These are phyloP conservation scores for Aspergillus calidoustus DNA, from an alignment of 2,329 filamentous ascomycete genomes.

Conservation along the genomic window DNA sequence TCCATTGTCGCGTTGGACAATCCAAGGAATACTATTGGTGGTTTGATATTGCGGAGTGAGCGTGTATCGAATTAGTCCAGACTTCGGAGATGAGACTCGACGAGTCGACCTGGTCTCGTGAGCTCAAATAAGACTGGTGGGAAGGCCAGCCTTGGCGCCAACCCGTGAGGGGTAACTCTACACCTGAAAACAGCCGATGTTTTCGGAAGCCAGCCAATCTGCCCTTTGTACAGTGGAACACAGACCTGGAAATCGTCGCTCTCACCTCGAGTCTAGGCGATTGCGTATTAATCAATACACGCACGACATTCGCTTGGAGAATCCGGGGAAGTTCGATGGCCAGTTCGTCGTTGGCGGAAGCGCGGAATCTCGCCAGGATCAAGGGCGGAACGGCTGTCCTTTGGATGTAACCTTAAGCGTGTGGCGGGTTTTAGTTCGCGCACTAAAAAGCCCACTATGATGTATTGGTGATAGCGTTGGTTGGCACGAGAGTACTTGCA, in stretches of 20 bases:
- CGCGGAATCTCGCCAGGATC: neutral
- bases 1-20: constrained; percentile 13
- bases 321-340: neutral
- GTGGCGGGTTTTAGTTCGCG: constrained; percentile 5
- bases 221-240: neutral
- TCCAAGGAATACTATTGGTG: constrained; percentile 1
- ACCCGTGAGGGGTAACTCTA: neutral
- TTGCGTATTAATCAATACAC: neutral
- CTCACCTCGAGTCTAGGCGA: neutral
- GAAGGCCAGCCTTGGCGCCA: constrained; percentile 1
- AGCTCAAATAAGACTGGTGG: neutral
- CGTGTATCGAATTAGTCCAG: neutral
- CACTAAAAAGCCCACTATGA: neutral
- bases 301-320: neutral
- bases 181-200: neutral
- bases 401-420: constrained; percentile 12
- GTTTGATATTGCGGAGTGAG: neutral
- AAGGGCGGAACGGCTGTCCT: neutral
- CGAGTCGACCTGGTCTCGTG: neutral
- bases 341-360: neutral
- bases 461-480: neutral
- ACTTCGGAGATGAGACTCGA: neutral
- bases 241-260: neutral
- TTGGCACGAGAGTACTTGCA: constrained; percentile 40
- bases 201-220: neutral